phyloP scores from a whole-genome alignment of 352 stramenopile genomes.

The Pythium vanterpoolii region DNA sequence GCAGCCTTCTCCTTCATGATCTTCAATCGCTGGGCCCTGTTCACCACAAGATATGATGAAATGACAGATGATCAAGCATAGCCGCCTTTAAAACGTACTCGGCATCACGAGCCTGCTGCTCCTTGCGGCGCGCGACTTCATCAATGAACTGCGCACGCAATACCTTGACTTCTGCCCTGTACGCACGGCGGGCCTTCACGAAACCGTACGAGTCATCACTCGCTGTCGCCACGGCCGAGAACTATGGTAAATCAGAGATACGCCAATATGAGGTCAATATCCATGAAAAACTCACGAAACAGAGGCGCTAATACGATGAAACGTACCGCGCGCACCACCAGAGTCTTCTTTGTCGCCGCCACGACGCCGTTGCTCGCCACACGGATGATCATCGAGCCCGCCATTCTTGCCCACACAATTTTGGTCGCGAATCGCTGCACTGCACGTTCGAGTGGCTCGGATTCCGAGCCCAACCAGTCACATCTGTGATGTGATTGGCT shows the following conservation, averaged over 20 bases:
- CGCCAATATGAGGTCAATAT: conserved; percentile 2
- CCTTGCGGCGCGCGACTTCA: conserved; percentile 60
- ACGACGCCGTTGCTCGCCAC: conserved; percentile 12
- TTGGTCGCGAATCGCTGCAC: neutral
- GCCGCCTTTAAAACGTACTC: conserved; percentile 45
- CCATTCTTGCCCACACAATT: conserved; percentile 24
- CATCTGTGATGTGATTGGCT: conserved; percentile 13
- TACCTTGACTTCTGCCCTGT: conserved; percentile 59
- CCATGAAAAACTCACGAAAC: neutral
- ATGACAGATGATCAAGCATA: neutral
- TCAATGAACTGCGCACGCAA: conserved; percentile 76
- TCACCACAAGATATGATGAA: neutral
- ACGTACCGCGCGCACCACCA: conserved; percentile 23
- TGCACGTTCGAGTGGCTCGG: neutral
- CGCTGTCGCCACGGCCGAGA: conserved; percentile 34
- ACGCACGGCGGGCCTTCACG: conserved; percentile 65
- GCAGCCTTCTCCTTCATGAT: conserved; percentile 88
- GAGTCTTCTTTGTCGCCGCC: conserved; percentile 20
- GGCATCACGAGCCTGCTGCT: conserved; percentile 82
- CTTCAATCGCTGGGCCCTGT: conserved; percentile 66
- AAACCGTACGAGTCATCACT: conserved; percentile 61
- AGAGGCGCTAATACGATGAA: neutral
- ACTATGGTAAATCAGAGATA: conserved; percentile 19
- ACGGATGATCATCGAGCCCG: conserved; percentile 23
- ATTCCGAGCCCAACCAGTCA: conserved; percentile 22